Conservation (phyloP, 2,329 filamentous ascomycete genomes). For the Penicillium sp. region DNA sequence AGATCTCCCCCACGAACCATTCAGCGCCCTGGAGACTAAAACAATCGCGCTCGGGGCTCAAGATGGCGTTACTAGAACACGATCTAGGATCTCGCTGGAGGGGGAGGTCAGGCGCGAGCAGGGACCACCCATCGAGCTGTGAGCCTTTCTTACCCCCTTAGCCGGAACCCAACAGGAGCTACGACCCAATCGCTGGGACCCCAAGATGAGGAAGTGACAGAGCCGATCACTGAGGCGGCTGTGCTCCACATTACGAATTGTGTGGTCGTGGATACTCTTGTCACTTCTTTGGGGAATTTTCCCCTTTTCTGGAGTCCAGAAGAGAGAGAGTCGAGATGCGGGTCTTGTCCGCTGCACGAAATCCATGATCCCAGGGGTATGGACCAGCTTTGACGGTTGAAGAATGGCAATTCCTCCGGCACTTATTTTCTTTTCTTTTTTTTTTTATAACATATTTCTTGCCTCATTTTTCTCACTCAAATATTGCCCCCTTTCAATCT, state of each 20-base stretch:
- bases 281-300: not conserved
- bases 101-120: slow-evolving; percentile 6
- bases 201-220: slow-evolving; percentile 17
- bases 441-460: not conserved
- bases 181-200: slow-evolving; percentile 9
- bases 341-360: slow-evolving; percentile 18
- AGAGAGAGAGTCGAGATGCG: slow-evolving; percentile 2
- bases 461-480: not conserved
- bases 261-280: not conserved
- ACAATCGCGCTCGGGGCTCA: not conserved
- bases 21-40: not conserved
- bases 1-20: not conserved
- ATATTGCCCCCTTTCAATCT: not conserved
- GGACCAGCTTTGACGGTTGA: slow-evolving; percentile 1
- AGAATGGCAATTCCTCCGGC: slow-evolving; percentile 1
- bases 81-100: slow-evolving; percentile 10
- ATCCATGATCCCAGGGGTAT: slow-evolving; percentile 13
- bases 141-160: slow-evolving; percentile 7
- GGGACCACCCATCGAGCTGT: slow-evolving; percentile 20
- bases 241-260: slow-evolving; percentile 5
- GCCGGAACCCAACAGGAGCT: slow-evolving; percentile 10
- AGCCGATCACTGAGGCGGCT: slow-evolving; percentile 10
- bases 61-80: slow-evolving; percentile 11
- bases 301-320: slow-evolving; percentile 20
- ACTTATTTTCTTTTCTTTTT: not conserved